Evolutionary conservation across 2,329 filamentous ascomycete species (phyloP), one percentile per base, ranked within the genome.

Genomic region (Penicillium corylophilum): DNA sequence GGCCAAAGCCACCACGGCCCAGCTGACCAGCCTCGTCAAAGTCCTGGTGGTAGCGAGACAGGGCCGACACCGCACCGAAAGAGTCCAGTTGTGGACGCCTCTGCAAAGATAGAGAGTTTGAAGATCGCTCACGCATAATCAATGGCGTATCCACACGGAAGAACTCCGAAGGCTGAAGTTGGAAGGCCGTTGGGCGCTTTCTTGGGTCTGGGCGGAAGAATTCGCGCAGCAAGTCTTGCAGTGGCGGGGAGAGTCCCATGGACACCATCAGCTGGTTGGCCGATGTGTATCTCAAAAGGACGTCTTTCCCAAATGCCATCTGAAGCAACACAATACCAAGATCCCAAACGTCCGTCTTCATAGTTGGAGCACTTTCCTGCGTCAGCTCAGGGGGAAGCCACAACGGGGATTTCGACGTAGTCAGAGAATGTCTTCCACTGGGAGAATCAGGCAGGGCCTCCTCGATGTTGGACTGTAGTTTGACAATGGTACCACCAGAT

Each of bases 281-380:
- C 0, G 90, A 95, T 15, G 86, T 85, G 69, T 94, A 93, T 52
- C 86, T 88, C 53, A 87, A 80, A 16, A 88, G 78, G 6, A 90
- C 82, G 59, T 90, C 84, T 29, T 90, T 78, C 2, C 94, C 94
- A 68, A 96, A 93, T 3, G 94, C 82, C 90, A 97, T 96, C 69
- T 99, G 93, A 35, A 96, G 72, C 62, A 96, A 89, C 5, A 96
- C 82, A 26, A 96, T 84, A 4, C 94, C 94, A 63, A 99, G 85
- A 60, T 96, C 89, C 94, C 94, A 99, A 8, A 97, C 83, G 68
- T 97, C 94, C 0, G 90, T 90, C 69, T 96, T 96, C 63, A 73
- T 87, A 79, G 69, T 87, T 46, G 70, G 69, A 33, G 70, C 77
- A 26, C 80, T 80, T 24, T 82, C 86, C 53, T 80, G 82, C 1